A percentile compares a stretch with the other conserved stretches of the same genome.
Evolutionary conservation across 2,329 filamentous ascomycete genomes (phyloP).

Genomic region (Coniochaeta hoffmannii): DNA sequence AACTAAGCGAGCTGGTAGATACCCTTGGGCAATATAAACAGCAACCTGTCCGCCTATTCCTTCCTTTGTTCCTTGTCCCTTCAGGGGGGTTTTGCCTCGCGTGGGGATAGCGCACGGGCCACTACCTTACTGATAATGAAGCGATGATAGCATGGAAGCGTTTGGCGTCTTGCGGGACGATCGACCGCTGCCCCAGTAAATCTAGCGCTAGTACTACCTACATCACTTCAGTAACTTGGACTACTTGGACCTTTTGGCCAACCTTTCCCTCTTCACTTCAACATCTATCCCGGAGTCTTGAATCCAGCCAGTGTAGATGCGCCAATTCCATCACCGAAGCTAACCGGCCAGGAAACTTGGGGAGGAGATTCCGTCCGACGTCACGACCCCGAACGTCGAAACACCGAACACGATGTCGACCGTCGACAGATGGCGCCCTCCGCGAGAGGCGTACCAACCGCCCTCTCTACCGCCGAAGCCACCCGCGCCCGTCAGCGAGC

Average conservation of each 20-base stretch:
- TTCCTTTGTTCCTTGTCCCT: background rate
- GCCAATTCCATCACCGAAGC: background rate
- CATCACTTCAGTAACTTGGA: background rate
- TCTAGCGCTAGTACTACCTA: background rate
- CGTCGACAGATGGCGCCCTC: conserved; percentile 51
- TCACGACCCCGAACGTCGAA: background rate
- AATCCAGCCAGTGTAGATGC: background rate
- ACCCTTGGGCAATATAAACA: background rate
- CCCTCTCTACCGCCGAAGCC: conserved; percentile 33
- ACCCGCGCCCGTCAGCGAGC: conserved; percentile 22
- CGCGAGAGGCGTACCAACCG: conserved; percentile 50
- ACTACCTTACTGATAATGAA: background rate
- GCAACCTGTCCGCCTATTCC: background rate
- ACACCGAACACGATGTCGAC: conserved; percentile 41
- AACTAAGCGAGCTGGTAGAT: background rate
- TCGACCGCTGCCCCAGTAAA: background rate
- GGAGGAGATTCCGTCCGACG: background rate
- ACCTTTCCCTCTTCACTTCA: background rate
- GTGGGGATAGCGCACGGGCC: background rate
- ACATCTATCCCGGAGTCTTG: background rate
- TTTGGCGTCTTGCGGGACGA: background rate
- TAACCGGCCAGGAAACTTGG: background rate
- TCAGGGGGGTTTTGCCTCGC: too few relatives aligned
- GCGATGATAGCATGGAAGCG: background rate
- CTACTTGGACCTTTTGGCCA: background rate